Evolutionary conservation across 768 basidiomycete genomes (phyloP).

Genomic region (Hygrocybe punicea): DNA sequence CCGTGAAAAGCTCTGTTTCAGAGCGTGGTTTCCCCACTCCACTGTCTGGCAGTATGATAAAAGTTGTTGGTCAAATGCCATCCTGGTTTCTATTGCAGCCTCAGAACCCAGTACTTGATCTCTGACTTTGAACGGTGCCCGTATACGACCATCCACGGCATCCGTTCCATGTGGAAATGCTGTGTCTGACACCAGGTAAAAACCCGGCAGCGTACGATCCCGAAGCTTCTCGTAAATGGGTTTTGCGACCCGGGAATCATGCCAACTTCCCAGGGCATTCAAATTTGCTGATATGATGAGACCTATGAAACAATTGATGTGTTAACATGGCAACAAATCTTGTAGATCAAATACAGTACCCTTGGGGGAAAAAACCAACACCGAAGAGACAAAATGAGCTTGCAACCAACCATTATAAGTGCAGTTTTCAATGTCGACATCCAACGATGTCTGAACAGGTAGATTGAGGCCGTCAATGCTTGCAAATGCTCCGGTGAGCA

Average conservation of each 20-base stretch:
- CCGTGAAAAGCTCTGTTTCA: conserved; percentile 47
- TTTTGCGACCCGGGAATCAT: conserved; percentile 40
- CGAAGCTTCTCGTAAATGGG: conserved; percentile 31
- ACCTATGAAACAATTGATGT: conserved; percentile 22
- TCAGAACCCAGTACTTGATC: conserved; percentile 15
- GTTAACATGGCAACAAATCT: neutral
- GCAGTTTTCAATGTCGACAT: conserved; percentile 29
- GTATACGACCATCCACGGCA: conserved; percentile 22
- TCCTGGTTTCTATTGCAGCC: conserved; percentile 16
- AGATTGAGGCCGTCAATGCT: conserved; percentile 41
- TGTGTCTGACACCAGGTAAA: conserved; percentile 38
- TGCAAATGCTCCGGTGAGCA: conserved; percentile 40
- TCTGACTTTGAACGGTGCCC: conserved; percentile 38
- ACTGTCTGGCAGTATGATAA: conserved; percentile 46
- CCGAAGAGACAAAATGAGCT: conserved; percentile 36
- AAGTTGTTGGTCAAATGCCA: conserved; percentile 37
- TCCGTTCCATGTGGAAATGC: conserved; percentile 36
- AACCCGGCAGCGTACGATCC: conserved; percentile 29
- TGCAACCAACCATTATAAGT: conserved; percentile 42
- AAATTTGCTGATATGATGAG: conserved; percentile 31
- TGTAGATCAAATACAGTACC: conserved; percentile 10
- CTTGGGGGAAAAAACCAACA: conserved; percentile 29
- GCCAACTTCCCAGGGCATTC: conserved; percentile 44
- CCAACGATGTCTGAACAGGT: conserved; percentile 29
- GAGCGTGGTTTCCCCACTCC: conserved; percentile 47